Base-by-base conservation (phyloP, 345 rosid species). In the Lagerstroemia speciosa region DNA sequence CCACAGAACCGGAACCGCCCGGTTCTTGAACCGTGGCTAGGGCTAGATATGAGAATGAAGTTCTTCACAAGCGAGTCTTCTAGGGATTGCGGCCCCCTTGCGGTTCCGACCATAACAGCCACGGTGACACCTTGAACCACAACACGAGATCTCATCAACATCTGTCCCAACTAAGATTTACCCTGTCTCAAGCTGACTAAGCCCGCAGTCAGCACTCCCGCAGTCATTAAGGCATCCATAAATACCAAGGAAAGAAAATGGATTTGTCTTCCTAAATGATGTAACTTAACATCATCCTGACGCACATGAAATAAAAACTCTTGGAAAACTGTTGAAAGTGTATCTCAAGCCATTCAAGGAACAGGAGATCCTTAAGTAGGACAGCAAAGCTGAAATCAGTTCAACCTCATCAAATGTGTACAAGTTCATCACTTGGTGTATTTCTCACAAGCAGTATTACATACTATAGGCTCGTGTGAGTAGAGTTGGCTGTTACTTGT, bases 131-230 rank as follows among this genome's bases (percentile, higher is more conserved):
- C 86, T 69, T 83, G 86, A 43, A 74, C 86, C 27, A 78, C 82
- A 43, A 83, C 86, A 31, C 86, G 70, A 69, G 86, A 84, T 69
- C 86, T 76, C 86, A 83, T 83, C 67, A 83, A 70, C 72, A 61
- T 31, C 80, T 80, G 86, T 26, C 86, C 84, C 73, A 80, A 53
- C 14, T 76, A 77, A 62, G 86, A 83, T 74, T 83, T 83, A 43
- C 86, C 86, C 53, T 20, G 70, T 53, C 74, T 80, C 79, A 83
- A 83, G 76, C 86, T 83, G 40, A 83, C 66, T 73, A 93, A 78
- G n/a, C 97, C 98, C 2, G 97, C 98, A 0, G 96, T 91, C 9
- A 93, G 96, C 71, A 93, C 98, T 75, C 98, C 98, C 1, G 98
- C 96, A 19, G 98, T 93, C 83, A 80, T 61, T 6, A 93, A 79